Evolutionary conservation across 169 alveolate genomes (phyloP).

Genomic region (Cystoisospora suis): DNA sequence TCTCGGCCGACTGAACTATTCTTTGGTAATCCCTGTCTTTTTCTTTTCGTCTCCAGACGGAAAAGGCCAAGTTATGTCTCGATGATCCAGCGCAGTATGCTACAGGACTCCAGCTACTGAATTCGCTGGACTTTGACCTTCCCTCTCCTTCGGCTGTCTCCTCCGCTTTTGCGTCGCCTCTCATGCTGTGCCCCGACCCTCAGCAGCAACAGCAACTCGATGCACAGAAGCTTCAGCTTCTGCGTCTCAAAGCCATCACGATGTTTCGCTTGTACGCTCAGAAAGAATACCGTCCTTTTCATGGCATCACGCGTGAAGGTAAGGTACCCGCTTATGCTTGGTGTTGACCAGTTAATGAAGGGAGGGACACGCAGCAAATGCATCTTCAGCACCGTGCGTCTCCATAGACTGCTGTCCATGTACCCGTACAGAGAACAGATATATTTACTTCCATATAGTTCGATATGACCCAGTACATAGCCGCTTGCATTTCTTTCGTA

Average conservation of each 20-base stretch:
- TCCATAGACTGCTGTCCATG: too few relatives aligned
- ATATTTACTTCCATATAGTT: too few relatives aligned
- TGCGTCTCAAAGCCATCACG: conserved; percentile 36
- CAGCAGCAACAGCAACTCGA: conserved; percentile 36
- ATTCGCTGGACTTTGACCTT: background rate
- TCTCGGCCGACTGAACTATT: background rate
- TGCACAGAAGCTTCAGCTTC: conserved; percentile 40
- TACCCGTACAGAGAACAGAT: too few relatives aligned
- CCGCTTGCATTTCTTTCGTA: too few relatives aligned
- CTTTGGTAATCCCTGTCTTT: background rate
- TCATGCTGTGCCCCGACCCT: conserved; percentile 28
- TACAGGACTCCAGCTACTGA: conserved; percentile 31
- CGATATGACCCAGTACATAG: too few relatives aligned
- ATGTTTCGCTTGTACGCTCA: background rate
- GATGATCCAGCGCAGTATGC: conserved; percentile 29
- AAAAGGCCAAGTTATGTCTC: conserved; percentile 41
- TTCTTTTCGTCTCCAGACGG: background rate
- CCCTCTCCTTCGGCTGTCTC: background rate
- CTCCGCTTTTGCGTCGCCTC: conserved; percentile 25
- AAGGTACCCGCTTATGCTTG: too few relatives aligned
- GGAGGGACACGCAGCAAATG: too few relatives aligned
- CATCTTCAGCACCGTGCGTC: too few relatives aligned
- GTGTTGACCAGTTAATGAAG: too few relatives aligned
- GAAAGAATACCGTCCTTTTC: background rate
- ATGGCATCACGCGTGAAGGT: conserved; percentile 5